Conservation (phyloP, 805 yeast genomes). For the Maudiozyma barnettii region DNA sequence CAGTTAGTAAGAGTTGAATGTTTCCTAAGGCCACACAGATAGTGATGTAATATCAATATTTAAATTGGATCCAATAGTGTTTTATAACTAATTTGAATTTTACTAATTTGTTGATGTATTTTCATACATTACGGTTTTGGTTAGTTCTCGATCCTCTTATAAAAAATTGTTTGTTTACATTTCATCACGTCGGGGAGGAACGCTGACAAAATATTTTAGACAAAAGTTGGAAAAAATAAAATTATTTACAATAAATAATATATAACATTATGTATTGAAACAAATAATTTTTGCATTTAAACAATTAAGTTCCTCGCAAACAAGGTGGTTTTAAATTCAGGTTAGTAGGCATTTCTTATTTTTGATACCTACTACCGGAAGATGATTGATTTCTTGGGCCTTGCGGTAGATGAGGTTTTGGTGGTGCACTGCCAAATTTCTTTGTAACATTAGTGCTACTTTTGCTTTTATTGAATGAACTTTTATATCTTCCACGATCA, state of each 20-base stretch:
- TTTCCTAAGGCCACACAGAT: too few relatives aligned
- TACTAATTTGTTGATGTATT: too few relatives aligned
- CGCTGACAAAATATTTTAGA: neutral
- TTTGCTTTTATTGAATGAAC: neutral
- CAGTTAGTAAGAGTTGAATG: too few relatives aligned
- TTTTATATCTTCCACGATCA: neutral
- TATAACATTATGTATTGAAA: too few relatives aligned
- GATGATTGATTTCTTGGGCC: conserved; percentile 15
- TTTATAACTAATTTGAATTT: conserved; percentile 3
- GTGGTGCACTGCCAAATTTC: neutral
- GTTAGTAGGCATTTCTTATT: neutral
- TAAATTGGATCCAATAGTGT: too few relatives aligned
- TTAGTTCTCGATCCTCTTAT: too few relatives aligned
- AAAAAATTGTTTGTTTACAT: neutral
- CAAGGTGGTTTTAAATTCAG: too few relatives aligned
- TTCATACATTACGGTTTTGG: too few relatives aligned
- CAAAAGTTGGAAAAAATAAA: neutral
- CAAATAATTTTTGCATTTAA: too few relatives aligned
- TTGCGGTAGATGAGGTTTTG: conserved; percentile 13
- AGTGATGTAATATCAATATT: too few relatives aligned
- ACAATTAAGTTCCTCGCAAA: too few relatives aligned
- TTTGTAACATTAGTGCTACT: neutral
- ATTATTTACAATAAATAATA: too few relatives aligned
- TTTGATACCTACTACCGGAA: conserved; percentile 14
- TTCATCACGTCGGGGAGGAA: neutral